These are phyloP conservation scores for Venturiaceae sp. DNA, from an alignment of 2,329 filamentous ascomycete genomes.

Conservation along the genomic window DNA sequence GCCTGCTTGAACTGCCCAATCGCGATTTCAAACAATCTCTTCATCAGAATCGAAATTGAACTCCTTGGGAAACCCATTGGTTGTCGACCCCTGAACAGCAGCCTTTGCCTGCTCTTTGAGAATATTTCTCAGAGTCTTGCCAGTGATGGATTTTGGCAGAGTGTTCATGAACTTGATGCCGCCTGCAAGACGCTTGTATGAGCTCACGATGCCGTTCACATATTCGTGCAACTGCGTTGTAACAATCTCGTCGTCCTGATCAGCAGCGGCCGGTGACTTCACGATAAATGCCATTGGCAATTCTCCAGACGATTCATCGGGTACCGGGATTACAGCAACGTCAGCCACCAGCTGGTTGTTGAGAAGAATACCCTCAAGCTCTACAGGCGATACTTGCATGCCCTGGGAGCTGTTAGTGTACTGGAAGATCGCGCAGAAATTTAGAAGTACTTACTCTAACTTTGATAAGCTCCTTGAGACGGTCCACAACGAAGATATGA, in stretches of 20 bases:
- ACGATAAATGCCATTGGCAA: background rate
- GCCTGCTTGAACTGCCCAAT: too few species aligned
- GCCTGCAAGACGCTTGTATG: slow-evolving; percentile 4
- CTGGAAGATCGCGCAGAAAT: too few species aligned
- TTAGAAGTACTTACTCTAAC: slow-evolving; percentile 9
- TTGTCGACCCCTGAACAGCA: too few species aligned
- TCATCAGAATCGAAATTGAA: too few species aligned
- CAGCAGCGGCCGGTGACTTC: background rate
- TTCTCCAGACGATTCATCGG: background rate
- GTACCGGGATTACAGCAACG: background rate
- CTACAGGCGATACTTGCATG: slow-evolving; percentile 3
- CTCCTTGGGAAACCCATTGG: too few species aligned
- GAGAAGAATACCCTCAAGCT: background rate
- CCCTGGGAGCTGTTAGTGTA: background rate
- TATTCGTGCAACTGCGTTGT: background rate
- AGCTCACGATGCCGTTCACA: background rate
- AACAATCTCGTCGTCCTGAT: background rate
- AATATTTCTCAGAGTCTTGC: too few species aligned
- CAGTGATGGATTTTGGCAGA: too few species aligned
- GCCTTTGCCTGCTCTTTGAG: too few species aligned
- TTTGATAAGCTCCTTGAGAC: slow-evolving; percentile 36
- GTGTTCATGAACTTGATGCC: too few species aligned
- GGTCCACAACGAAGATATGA: slow-evolving; percentile 32
- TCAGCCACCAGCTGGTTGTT: background rate
- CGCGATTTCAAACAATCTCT: too few species aligned